These are phyloP conservation scores for Phalaenopsis hybrid DNA, from an alignment of 116 monocot species.

Conservation along the genomic window DNA sequence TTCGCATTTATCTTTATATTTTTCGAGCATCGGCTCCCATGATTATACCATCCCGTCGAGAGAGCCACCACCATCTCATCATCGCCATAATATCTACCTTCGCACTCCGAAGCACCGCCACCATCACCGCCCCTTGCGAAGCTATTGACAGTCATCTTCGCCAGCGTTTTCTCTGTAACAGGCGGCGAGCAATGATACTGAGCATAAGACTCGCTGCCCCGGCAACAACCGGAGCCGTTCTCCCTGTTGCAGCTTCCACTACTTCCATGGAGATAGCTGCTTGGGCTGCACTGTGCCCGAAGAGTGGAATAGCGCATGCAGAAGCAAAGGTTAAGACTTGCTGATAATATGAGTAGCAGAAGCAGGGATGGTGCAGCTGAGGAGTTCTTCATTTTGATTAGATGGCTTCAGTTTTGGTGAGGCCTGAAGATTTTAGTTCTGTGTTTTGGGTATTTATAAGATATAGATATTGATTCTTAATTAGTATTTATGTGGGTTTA, in stretches of 20 bases:
- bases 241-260: background rate
- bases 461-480: background rate
- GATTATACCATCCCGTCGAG: slow-evolving; percentile 1
- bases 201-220: background rate
- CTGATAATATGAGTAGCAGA: background rate
- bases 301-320: background rate
- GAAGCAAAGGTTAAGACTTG: background rate
- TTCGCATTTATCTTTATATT: slow-evolving; percentile 9
- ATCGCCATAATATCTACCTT: background rate
- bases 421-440: background rate
- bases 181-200: slow-evolving; percentile 5
- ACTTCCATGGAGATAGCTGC: slow-evolving; percentile 2
- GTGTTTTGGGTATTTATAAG: background rate
- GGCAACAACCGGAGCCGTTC: slow-evolving; percentile 1
- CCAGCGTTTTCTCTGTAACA: background rate
- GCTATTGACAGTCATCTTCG: slow-evolving; percentile 6
- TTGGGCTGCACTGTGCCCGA: background rate
- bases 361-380: background rate
- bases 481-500: background rate
- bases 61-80: slow-evolving; percentile 4
- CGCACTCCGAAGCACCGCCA: slow-evolving; percentile 7
- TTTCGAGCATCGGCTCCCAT: slow-evolving; percentile 10
- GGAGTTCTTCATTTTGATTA: background rate
- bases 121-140: slow-evolving; percentile 9
- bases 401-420: background rate